These are phyloP conservation scores for Drechslerella stenobrocha DNA, from an alignment of 2,329 filamentous ascomycete genomes.

Conservation along the genomic window DNA sequence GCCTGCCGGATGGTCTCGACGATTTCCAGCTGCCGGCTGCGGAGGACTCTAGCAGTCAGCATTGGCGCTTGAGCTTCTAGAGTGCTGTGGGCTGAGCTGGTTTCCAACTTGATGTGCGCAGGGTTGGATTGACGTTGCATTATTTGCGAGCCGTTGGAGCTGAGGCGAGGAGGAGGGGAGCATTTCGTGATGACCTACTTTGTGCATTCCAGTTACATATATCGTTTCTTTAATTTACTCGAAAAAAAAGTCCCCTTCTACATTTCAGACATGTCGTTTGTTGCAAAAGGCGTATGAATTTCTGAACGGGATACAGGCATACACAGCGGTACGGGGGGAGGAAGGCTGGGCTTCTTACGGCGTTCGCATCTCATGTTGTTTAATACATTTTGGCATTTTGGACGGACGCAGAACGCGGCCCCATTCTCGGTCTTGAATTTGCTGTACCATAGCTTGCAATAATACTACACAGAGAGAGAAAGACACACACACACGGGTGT, in stretches of 20 bases:
- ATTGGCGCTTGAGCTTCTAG: slow-evolving; percentile 41
- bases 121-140: slow-evolving; percentile 1
- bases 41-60: slow-evolving; percentile 23
- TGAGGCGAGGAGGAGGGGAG: no score
- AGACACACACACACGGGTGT: not conserved
- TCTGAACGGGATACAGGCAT: not conserved
- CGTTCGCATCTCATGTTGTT: not conserved
- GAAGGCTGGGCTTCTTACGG: not conserved
- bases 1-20: slow-evolving; percentile 27
- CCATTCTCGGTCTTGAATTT: not conserved
- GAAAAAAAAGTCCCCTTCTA: no score
- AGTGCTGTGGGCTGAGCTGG: not conserved
- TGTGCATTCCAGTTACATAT: not conserved
- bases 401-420: not conserved
- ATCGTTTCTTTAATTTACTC: not conserved
- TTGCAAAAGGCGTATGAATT: not conserved
- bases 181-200: no score
- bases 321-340: no score
- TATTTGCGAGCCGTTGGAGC: slow-evolving; percentile 3
- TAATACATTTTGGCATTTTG: not conserved
- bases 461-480: not conserved
- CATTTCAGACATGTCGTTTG: not conserved
- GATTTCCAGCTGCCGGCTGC: slow-evolving; percentile 34
- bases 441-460: not conserved
- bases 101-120: not conserved